Conservation (phyloP, 2,329 filamentous ascomycete genomes). For the Diplocarpon rosae region DNA sequence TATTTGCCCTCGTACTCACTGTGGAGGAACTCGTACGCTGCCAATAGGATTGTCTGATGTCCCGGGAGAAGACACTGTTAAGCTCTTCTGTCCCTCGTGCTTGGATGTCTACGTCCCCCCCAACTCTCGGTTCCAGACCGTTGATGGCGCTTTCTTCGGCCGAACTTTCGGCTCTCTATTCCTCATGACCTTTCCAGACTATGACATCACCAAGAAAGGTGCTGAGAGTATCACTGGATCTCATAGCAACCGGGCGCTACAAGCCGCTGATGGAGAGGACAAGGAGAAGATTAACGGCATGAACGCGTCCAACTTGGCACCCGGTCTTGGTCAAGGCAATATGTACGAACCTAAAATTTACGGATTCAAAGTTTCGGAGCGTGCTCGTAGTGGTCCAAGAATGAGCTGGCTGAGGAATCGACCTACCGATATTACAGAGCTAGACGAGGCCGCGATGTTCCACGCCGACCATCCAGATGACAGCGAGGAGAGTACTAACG, state of each 20-base stretch:
- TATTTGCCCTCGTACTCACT: slow-evolving; percentile 87
- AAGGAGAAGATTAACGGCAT: slow-evolving; percentile 68
- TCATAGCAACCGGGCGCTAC: slow-evolving; percentile 26
- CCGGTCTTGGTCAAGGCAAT: slow-evolving; percentile 68
- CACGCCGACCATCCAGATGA: slow-evolving; percentile 43
- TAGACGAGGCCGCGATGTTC: slow-evolving; percentile 64
- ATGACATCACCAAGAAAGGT: slow-evolving; percentile 70
- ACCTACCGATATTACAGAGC: slow-evolving; percentile 65
- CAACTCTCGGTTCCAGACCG: slow-evolving; percentile 93
- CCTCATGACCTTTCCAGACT: slow-evolving; percentile 96
- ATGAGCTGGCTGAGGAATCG: slow-evolving; percentile 95
- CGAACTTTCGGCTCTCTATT: slow-evolving; percentile 95
- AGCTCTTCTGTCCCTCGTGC: slow-evolving; percentile 94
- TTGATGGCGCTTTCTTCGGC: slow-evolving; percentile 96
- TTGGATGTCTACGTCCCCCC: slow-evolving; percentile 95
- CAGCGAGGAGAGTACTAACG: slow-evolving; percentile 38
- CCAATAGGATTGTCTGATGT: slow-evolving; percentile 92
- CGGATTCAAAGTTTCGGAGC: slow-evolving; percentile 87
- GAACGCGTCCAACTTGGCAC: slow-evolving; percentile 74
- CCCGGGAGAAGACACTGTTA: slow-evolving; percentile 93
- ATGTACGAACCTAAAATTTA: slow-evolving; percentile 96
- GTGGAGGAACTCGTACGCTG: slow-evolving; percentile 79
- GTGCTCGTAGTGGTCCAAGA: slow-evolving; percentile 77
- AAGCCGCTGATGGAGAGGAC: slow-evolving; percentile 30
- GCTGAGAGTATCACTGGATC: slow-evolving; percentile 40